Evolutionary conservation across 2,329 filamentous ascomycete genomes (phyloP).

Genomic region (Drechslerella coelobrocha): DNA sequence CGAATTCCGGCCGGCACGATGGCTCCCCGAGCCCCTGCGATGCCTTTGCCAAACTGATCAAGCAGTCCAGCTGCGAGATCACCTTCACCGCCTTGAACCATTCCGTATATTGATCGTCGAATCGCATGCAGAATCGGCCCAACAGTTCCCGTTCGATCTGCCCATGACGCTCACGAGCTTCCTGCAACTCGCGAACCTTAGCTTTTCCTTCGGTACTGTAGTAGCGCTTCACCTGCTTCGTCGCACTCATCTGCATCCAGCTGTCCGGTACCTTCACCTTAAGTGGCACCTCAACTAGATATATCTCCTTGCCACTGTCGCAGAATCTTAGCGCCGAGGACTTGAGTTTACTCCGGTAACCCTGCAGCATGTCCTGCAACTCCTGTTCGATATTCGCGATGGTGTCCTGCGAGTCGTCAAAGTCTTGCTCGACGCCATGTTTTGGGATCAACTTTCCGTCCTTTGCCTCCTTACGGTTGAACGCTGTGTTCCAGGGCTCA

Average conservation of each 20-base stretch:
- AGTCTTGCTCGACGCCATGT: constrained; percentile 86
- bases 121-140: constrained; percentile 80
- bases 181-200: constrained; percentile 85
- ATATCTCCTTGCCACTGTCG: constrained; percentile 95
- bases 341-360: constrained; percentile 75
- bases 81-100: constrained; percentile 93
- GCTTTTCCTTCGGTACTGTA: constrained; percentile 84
- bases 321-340: constrained; percentile 76
- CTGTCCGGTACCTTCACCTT: constrained; percentile 83
- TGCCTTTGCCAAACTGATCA: constrained; percentile 89
- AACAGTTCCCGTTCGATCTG: constrained; percentile 90
- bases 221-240: constrained; percentile 86
- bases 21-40: constrained; percentile 83
- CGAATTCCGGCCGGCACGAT: constrained; percentile 85
- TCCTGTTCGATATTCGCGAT: constrained; percentile 78
- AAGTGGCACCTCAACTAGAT: constrained; percentile 86
- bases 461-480: constrained; percentile 80
- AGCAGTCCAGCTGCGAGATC: constrained; percentile 88
- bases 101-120: constrained; percentile 81
- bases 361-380: constrained; percentile 73
- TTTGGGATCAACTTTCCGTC: constrained; percentile 85
- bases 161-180: constrained; percentile 90
- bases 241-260: constrained; percentile 97
- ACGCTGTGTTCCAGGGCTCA: constrained; percentile 87
- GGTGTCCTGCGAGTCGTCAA: constrained; percentile 78